These are phyloP conservation scores for Jatropha curcas DNA, from an alignment of 345 rosid species.

Conservation along the genomic window DNA sequence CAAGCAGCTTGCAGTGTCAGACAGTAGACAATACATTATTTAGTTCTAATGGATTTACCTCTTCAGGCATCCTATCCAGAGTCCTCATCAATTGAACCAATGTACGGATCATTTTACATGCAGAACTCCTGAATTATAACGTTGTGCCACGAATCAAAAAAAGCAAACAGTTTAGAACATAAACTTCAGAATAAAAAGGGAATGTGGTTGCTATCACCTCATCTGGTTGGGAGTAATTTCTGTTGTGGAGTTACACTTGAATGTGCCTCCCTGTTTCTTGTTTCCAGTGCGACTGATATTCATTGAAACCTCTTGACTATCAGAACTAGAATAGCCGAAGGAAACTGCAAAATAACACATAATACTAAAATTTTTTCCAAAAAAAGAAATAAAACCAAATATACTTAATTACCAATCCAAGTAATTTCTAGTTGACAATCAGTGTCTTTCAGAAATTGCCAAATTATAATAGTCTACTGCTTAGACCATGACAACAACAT, in stretches of 20 bases:
- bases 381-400: not conserved
- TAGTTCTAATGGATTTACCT: conserved; percentile 41
- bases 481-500: not conserved
- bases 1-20: not conserved
- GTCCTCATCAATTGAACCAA: conserved; percentile 97
- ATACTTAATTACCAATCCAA: not conserved
- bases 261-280: conserved; percentile 68
- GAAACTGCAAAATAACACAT: conserved; percentile 64
- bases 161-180: not conserved
- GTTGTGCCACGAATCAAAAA: conserved; percentile 2
- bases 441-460: not conserved
- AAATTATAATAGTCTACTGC: not conserved
- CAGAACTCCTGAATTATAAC: conserved; percentile 68
- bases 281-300: conserved; percentile 77
- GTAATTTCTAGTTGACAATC: not conserved
- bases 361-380: not conserved
- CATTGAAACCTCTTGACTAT: conserved; percentile 82
- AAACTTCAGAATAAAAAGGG: conserved; percentile 2
- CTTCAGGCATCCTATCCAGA: conserved; percentile 91
- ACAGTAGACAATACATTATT: not conserved
- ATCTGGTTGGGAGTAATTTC: conserved; percentile 90
- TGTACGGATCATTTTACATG: conserved; percentile 95
- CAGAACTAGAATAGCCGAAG: conserved; percentile 76
- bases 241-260: conserved; percentile 62
- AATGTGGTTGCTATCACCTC: conserved; percentile 50